Conservation (phyloP, 371 early-diverging fungal species). For the Mortierella sp. region DNA sequence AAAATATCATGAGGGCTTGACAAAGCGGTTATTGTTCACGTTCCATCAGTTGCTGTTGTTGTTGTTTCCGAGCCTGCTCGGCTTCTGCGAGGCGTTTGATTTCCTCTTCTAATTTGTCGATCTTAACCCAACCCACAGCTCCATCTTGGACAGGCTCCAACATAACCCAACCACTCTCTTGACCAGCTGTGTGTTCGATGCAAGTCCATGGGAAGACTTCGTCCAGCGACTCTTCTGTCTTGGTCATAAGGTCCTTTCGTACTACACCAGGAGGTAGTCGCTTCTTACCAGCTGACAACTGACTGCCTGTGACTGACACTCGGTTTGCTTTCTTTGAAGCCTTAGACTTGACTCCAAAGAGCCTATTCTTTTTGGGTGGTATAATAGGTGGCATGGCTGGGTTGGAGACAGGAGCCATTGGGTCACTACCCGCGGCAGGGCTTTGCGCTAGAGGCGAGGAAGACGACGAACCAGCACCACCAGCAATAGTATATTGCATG, state of each 20-base stretch:
- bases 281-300: slow-evolving; percentile 22
- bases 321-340: slow-evolving; percentile 33
- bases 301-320: slow-evolving; percentile 14
- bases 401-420: not conserved
- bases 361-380: slow-evolving; percentile 31
- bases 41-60: slow-evolving; percentile 21
- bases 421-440: slow-evolving; percentile 11
- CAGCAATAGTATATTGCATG: slow-evolving; percentile 44
- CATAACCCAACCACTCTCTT: slow-evolving; percentile 54
- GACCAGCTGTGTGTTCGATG: slow-evolving; percentile 48
- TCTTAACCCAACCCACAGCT: slow-evolving; percentile 55
- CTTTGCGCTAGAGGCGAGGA: slow-evolving; percentile 30
- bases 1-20: not conserved
- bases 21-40: slow-evolving; percentile 14
- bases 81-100: slow-evolving; percentile 33
- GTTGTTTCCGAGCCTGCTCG: slow-evolving; percentile 15
- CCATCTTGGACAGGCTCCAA: slow-evolving; percentile 54
- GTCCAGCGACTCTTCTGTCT: slow-evolving; percentile 48
- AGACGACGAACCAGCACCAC: slow-evolving; percentile 46
- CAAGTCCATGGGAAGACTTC: slow-evolving; percentile 53
- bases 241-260: slow-evolving; percentile 37
- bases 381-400: slow-evolving; percentile 18
- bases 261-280: slow-evolving; percentile 17
- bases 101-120: slow-evolving; percentile 51
- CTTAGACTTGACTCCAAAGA: slow-evolving; percentile 28